A percentile compares a stretch with the other conserved stretches of the same genome.
Evolutionary conservation across 2,329 filamentous ascomycete genomes (phyloP).

Genomic region (Penicillium sp.): DNA sequence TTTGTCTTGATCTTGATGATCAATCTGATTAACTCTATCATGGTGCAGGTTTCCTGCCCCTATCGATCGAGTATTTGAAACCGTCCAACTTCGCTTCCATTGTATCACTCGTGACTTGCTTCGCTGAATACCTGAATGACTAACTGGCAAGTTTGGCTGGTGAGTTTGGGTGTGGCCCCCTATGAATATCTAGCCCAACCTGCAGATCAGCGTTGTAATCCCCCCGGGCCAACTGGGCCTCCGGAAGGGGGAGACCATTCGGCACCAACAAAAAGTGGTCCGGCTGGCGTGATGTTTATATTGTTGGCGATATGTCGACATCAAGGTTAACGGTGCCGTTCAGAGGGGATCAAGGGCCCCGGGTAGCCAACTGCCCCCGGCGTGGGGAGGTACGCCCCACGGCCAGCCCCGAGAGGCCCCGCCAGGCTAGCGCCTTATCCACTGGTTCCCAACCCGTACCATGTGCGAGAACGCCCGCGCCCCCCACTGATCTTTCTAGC

Average conservation of each 20-base stretch:
- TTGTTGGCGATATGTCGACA: conserved; percentile 99
- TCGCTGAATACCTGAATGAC: neutral
- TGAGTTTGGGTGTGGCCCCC: neutral
- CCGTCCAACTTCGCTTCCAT: conserved; percentile 12
- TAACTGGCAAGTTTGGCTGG: neutral
- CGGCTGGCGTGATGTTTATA: conserved; percentile 35
- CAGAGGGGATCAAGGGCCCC: conserved; percentile 80
- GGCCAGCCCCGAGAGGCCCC: neutral
- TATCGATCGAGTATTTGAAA: conserved; percentile 20
- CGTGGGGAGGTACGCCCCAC: neutral
- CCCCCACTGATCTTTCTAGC: neutral
- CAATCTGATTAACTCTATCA: conserved; percentile 23
- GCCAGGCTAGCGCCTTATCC: neutral
- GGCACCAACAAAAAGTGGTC: no score
- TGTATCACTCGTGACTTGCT: neutral
- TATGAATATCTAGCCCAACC: neutral
- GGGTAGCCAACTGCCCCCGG: neutral
- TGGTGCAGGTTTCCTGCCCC: conserved; percentile 18
- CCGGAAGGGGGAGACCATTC: neutral
- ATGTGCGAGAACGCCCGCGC: no score
- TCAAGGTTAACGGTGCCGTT: conserved; percentile 97
- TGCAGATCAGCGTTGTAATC: neutral
- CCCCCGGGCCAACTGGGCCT: neutral
- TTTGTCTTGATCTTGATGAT: conserved; percentile 11
- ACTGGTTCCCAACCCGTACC: neutral